Base-by-base conservation (phyloP, 2,329 filamentous ascomycete genomes). In the Penicillium sp. region DNA sequence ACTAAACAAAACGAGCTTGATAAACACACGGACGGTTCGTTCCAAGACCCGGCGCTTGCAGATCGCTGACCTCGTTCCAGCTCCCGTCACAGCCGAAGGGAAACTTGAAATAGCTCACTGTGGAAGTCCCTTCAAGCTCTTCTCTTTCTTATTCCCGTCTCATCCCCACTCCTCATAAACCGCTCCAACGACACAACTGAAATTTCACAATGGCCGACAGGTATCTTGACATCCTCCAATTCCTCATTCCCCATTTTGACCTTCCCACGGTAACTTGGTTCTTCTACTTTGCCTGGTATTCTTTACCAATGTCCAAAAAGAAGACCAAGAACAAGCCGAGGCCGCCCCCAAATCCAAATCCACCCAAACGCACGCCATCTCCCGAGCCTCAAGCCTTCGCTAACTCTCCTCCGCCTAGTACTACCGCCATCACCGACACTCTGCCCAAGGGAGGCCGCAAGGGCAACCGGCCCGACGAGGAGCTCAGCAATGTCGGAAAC, bases 141-240 rank as follows among this genome's bases (percentile, higher is more conserved):
- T 27, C 27, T 41, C 31, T 38, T 28, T 22, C 35, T 24, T 20
- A 14, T 41, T 31, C 39, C 46, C 27, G 41, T 50, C 41, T 36
- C 27, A 33, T 48, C 48, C 35, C 45, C 27, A 36, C 44, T 42
- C 46, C 9, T 48, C 38, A 35, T 51, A 27, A 49, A 55, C 44
- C 41, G 14, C 10, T 9, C 20, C 18, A 27, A 25, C 22, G 13
- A 25, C 25, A 41, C 52, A 48, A 53, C 44, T 28, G 18, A 48
- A 35, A 42, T 30, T 16, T 14, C 46, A 53, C 44, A 27, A 58
- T 58, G 56, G 36, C 47, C 44, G 50, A 51, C 51, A 58, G 56
- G 56, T 58, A 58, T 44, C 39, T 52, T 31, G 18, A 33, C 38
- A 42, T 54, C 39, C 41, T 53, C 47, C 35, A 6, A 24, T 27